Evolutionary conservation across 805 yeast species (phyloP).

Genomic region (Suhomyces vadensis): DNA sequence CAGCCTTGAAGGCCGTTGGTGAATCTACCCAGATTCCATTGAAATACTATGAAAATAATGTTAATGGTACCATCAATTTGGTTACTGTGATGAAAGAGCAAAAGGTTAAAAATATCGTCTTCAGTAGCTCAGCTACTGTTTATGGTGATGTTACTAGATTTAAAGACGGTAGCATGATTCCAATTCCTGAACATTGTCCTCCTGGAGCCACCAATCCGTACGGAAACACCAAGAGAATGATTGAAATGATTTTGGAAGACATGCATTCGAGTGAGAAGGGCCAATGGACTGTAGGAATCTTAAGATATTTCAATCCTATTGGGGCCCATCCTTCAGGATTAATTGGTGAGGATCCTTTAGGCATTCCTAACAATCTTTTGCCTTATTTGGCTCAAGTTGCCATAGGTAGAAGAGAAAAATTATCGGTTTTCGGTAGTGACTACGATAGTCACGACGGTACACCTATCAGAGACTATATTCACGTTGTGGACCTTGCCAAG

Average conservation of each 20-base stretch:
- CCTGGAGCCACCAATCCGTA: constrained; percentile 76
- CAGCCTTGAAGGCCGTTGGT: constrained; percentile 82
- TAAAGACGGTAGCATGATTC: constrained; percentile 58
- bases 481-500: constrained; percentile 74
- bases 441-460: constrained; percentile 75
- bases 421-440: constrained; percentile 71
- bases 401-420: constrained; percentile 63
- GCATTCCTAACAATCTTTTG: constrained; percentile 72
- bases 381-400: constrained; percentile 82
- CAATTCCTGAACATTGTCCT: constrained; percentile 78
- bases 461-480: constrained; percentile 79
- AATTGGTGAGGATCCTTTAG: constrained; percentile 79
- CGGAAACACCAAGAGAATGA: constrained; percentile 68
- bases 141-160: constrained; percentile 80
- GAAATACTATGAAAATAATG: constrained; percentile 66
- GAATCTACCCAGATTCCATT: constrained; percentile 71
- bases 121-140: constrained; percentile 80
- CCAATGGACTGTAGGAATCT: constrained; percentile 55
- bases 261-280: constrained; percentile 44
- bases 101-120: constrained; percentile 57
- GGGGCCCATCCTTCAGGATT: constrained; percentile 85
- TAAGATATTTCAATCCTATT: constrained; percentile 81
- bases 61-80: constrained; percentile 61
- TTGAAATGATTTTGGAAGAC: constrained; percentile 63
- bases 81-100: constrained; percentile 51